Base-by-base conservation (phyloP, 805 yeast species). In the Kodamaea hsintzibuensis region DNA sequence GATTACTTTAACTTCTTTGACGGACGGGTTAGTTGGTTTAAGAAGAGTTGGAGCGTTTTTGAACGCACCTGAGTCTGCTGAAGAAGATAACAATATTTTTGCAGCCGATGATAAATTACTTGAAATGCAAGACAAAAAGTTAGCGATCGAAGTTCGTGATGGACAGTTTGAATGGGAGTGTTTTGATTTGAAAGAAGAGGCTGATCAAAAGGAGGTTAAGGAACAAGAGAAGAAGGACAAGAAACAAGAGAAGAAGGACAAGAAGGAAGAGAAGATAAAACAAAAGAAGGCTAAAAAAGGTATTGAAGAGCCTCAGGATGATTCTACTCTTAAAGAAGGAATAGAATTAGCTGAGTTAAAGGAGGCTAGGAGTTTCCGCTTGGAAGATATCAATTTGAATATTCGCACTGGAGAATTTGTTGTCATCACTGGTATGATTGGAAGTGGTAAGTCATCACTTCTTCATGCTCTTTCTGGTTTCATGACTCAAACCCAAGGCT, bases 361-460 rank as follows among this genome's bases (percentile, higher is more conserved):
- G 45, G 48, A 4, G 51, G 51, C 37, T 19, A 48, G 30, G 25
- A 45, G 4, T 14, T 49, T 49, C 16, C 14, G 12, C 3, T 62
- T 85, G 63, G 53, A 60, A 42, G 60, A 85, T 61, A 67, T 89
- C 55, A 75, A 84, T 57, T 67, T 89, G 19, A 65, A 69, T 1
- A 73, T 90, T 47, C 69, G 74, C 44, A 81, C 80, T 53, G 88
- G 89, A 18, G 96, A 89, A 63, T 82, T 91, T 49, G 72, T 90
- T 8, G 86, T 88, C 55, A 78, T 89, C 30, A 88, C 93, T 0
- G 97, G 97, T 13, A 70, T 85, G 1, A 88, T 90, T 62, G 96
- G 96, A 2, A 78, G 90, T 2, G 96, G 97, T 54, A 90, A 90
- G 65, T 75, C 91, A 0, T 87, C 95, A 0, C 71, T 91, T 19